These are phyloP conservation scores for Curvularia eragrostidis DNA, from an alignment of 2,329 filamentous ascomycete genomes.

Conservation along the genomic window DNA sequence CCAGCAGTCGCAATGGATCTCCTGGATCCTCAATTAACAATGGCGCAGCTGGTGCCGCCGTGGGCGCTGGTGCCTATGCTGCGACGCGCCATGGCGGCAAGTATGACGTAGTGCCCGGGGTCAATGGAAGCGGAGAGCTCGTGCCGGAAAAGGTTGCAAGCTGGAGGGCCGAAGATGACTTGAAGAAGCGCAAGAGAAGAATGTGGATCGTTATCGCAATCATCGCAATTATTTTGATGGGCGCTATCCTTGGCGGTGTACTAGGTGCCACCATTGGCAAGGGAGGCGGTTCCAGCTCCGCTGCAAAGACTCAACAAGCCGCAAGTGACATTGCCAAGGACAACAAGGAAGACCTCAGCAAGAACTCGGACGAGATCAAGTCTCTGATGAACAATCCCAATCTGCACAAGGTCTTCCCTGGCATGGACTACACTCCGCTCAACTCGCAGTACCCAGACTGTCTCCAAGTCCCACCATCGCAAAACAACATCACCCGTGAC, in stretches of 20 bases:
- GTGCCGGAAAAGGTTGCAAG: slow-evolving; percentile 67
- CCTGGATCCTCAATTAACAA: slow-evolving; percentile 51
- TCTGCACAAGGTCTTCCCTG: slow-evolving; percentile 92
- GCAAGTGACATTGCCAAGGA: slow-evolving; percentile 63
- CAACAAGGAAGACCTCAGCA: slow-evolving; percentile 73
- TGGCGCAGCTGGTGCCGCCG: slow-evolving; percentile 53
- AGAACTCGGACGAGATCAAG: slow-evolving; percentile 80
- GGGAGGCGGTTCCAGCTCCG: slow-evolving; percentile 33
- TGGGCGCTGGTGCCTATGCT: slow-evolving; percentile 37
- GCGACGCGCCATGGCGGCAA: slow-evolving; percentile 48
- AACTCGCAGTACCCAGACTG: slow-evolving; percentile 91
- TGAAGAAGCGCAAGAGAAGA: slow-evolving; percentile 63
- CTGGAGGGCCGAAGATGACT: slow-evolving; percentile 61
- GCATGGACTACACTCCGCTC: slow-evolving; percentile 93
- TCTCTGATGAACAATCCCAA: slow-evolving; percentile 78
- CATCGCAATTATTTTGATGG: slow-evolving; percentile 70
- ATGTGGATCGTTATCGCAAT: slow-evolving; percentile 72
- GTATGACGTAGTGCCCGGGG: slow-evolving; percentile 64
- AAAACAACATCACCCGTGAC: slow-evolving; percentile 94
- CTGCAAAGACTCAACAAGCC: slow-evolving; percentile 24
- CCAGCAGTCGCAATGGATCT: slow-evolving; percentile 45
- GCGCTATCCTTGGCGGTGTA: slow-evolving; percentile 75
- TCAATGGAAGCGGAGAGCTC: slow-evolving; percentile 30
- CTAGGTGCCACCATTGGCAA: slow-evolving; percentile 73
- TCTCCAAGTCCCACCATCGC: slow-evolving; percentile 75